phyloP scores from a whole-genome alignment of 345 rosid species.

The Eucalyptus viminalis region DNA sequence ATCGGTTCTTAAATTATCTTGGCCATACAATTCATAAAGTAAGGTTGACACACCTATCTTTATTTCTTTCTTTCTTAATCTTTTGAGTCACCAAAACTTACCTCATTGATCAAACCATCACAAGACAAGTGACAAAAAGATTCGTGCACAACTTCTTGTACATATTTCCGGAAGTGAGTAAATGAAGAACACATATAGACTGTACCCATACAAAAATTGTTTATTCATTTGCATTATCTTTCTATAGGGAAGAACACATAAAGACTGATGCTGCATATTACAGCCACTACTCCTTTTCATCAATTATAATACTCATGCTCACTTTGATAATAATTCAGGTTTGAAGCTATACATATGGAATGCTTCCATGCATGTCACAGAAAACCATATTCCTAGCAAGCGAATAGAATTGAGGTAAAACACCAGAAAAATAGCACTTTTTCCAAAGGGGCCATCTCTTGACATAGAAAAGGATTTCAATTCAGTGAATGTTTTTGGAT shows the following conservation, averaged over 20 bases:
- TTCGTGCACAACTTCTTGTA: background rate
- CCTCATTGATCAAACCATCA: background rate
- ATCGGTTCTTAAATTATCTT: background rate
- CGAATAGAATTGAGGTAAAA: background rate
- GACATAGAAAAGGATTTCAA: background rate
- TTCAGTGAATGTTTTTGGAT: background rate
- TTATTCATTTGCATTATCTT: background rate
- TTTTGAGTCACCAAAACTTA: background rate
- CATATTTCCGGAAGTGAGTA: background rate
- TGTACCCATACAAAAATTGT: background rate
- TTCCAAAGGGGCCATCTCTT: background rate
- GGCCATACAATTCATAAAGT: background rate
- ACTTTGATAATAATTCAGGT: background rate
- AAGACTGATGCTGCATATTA: background rate
- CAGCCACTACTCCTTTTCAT: background rate
- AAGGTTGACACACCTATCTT: background rate
- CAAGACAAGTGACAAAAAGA: background rate
- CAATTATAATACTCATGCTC: background rate
- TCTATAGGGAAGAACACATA: background rate
- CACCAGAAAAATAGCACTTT: background rate
- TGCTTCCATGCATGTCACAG: background rate
- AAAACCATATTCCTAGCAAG: background rate
- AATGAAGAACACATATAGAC: too few relatives aligned
- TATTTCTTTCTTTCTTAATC: background rate
- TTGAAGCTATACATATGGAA: background rate